phyloP scores from a whole-genome alignment of 495 filamentous ascomycete species.

The Penicillium bovifimosum region DNA sequence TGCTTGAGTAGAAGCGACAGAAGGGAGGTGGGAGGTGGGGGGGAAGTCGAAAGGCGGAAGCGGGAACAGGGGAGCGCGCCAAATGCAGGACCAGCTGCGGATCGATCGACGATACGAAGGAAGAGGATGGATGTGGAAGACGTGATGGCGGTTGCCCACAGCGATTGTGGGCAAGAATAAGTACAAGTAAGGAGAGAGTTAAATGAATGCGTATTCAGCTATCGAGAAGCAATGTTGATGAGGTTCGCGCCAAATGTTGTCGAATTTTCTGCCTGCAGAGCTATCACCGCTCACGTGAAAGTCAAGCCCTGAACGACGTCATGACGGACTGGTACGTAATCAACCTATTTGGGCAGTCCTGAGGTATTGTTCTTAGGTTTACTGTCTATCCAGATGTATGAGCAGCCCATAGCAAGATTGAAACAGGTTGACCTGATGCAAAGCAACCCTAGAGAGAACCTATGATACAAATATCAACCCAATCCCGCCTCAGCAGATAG shows the following conservation, averaged over 20 bases:
- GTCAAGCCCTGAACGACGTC: conserved; percentile 15
- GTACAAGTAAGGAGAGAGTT: conserved; percentile 11
- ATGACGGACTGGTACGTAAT: not conserved
- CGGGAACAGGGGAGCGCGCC: conserved; percentile 21
- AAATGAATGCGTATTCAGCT: conserved; percentile 5
- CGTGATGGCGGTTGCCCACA: conserved; percentile 39
- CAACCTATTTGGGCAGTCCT: not conserved
- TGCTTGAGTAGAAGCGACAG: conserved; percentile 42
- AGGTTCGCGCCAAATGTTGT: conserved; percentile 11
- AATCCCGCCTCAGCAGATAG: not conserved
- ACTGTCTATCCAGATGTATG: not conserved
- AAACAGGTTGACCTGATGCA: not conserved
- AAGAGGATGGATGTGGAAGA: conserved; percentile 30
- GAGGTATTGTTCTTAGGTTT: not conserved
- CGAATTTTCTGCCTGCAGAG: conserved; percentile 25
- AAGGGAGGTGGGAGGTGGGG: conserved; percentile 27
- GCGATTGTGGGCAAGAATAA: conserved; percentile 21
- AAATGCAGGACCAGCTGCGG: conserved; percentile 51
- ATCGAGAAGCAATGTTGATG: not conserved
- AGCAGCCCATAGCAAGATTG: not conserved
- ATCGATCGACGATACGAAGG: conserved; percentile 32
- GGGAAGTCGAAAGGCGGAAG: conserved; percentile 29
- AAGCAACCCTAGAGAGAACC: not conserved
- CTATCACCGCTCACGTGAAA: conserved; percentile 26
- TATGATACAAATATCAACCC: conserved; percentile 12